Evolutionary conservation across 2,329 filamentous ascomycete species (phyloP).

Genomic region (Penicillium thymicola): DNA sequence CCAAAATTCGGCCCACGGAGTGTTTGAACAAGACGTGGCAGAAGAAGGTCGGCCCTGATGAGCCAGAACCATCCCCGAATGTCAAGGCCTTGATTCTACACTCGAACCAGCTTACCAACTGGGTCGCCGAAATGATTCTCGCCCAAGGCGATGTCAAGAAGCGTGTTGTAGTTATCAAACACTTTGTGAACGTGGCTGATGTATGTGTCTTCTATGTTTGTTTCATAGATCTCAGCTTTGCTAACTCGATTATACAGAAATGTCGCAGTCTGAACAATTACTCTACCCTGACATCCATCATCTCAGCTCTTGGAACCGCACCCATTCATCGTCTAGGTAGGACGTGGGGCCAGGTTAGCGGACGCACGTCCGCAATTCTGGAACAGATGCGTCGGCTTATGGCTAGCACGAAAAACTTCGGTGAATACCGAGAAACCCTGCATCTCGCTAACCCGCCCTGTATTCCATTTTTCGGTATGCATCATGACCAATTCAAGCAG

Average conservation of each 20-base stretch:
- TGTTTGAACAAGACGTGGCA: constrained; percentile 99
- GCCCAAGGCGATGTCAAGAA: constrained; percentile 93
- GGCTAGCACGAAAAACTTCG: constrained; percentile 97
- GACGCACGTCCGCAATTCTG: constrained; percentile 72
- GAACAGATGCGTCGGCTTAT: constrained; percentile 93
- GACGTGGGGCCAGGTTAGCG: constrained; percentile 91
- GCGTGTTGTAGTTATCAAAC: constrained; percentile 94
- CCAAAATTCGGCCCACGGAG: constrained; percentile 92
- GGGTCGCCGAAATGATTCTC: constrained; percentile 98
- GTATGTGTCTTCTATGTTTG: constrained; percentile 47
- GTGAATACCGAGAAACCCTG: constrained; percentile 88
- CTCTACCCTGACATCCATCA: constrained; percentile 94
- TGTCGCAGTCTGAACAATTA: constrained; percentile 93
- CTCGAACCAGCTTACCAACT: constrained; percentile 98
- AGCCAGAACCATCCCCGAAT: constrained; percentile 78
- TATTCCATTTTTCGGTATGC: constrained; percentile 92
- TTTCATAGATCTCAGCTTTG: neutral
- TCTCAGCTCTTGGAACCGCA: constrained; percentile 89
- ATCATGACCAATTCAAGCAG: neutral
- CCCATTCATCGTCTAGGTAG: constrained; percentile 90
- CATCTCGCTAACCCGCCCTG: constrained; percentile 93
- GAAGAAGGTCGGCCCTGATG: constrained; percentile 76
- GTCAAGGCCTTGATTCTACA: constrained; percentile 95
- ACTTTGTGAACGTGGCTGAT: constrained; percentile 94
- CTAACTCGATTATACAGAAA: constrained; percentile 59